phyloP scores from a whole-genome alignment of 805 yeast species.

The Henningerozyma blattae region DNA sequence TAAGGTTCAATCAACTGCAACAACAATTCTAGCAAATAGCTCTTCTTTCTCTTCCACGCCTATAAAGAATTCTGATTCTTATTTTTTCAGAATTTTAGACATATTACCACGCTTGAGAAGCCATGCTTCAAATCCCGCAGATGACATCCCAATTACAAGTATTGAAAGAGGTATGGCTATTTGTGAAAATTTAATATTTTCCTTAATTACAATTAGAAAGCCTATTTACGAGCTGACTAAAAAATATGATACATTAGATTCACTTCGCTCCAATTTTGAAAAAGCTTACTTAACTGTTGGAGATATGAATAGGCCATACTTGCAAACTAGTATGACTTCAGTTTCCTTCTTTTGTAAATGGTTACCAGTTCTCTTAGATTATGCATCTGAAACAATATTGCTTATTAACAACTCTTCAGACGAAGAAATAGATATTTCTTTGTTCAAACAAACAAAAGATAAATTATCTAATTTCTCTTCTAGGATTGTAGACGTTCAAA shows the following conservation, averaged over 20 bases:
- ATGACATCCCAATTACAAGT: slow-evolving; percentile 62
- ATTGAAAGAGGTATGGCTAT: slow-evolving; percentile 67
- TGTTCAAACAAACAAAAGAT: background rate
- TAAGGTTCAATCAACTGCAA: slow-evolving; percentile 48
- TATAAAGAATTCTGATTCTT: slow-evolving; percentile 36
- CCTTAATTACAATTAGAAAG: slow-evolving; percentile 41
- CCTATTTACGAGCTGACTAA: slow-evolving; percentile 28
- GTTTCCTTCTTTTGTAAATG: slow-evolving; percentile 14
- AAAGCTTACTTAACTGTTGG: slow-evolving; percentile 10
- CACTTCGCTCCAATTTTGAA: slow-evolving; percentile 13
- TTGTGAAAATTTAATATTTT: slow-evolving; percentile 55
- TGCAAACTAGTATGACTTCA: slow-evolving; percentile 5
- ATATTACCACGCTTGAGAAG: slow-evolving; percentile 68
- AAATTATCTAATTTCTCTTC: slow-evolving; percentile 6
- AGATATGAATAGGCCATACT: slow-evolving; percentile 8
- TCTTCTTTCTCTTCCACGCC: slow-evolving; percentile 30
- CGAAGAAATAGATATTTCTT: too few species aligned
- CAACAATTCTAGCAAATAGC: slow-evolving; percentile 45
- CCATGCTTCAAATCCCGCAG: slow-evolving; percentile 45
- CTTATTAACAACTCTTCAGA: slow-evolving; percentile 2
- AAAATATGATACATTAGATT: slow-evolving; percentile 10
- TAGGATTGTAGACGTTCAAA: slow-evolving; percentile 6
- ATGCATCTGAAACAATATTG: slow-evolving; percentile 15
- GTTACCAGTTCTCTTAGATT: slow-evolving; percentile 26
- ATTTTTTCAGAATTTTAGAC: slow-evolving; percentile 64